A percentile compares a stretch with the other conserved stretches of the same genome.
These are phyloP conservation scores for Crithidia thermophila DNA, from an alignment of 208 protist species.

Conservation along the genomic window DNA sequence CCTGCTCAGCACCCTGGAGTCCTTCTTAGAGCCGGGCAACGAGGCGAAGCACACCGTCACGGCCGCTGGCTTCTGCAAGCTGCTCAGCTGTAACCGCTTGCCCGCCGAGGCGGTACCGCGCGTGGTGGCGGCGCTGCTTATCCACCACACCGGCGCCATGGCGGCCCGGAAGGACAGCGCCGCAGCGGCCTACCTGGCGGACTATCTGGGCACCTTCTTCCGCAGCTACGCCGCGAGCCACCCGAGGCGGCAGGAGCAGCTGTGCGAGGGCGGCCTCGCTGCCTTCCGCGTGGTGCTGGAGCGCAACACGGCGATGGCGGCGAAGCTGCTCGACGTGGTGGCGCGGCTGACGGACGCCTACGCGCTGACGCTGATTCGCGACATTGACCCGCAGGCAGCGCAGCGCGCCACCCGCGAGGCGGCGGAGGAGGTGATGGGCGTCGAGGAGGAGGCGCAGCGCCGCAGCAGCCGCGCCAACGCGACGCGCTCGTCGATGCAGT, in stretches of 20 bases:
- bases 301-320: slow-evolving; percentile 34
- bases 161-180: slow-evolving; percentile 30
- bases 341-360: slow-evolving; percentile 72
- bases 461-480: slow-evolving; percentile 42
- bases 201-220: slow-evolving; percentile 78
- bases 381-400: slow-evolving; percentile 84
- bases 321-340: slow-evolving; percentile 63
- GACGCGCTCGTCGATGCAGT: slow-evolving; percentile 73
- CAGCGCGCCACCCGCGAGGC: slow-evolving; percentile 23
- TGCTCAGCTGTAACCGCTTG: slow-evolving; percentile 88
- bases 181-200: slow-evolving; percentile 53
- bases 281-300: slow-evolving; percentile 63
- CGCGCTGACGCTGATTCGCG: slow-evolving; percentile 74
- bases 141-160: slow-evolving; percentile 55
- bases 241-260: slow-evolving; percentile 57
- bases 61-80: slow-evolving; percentile 79
- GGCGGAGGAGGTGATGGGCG: slow-evolving; percentile 15
- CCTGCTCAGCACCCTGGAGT: slow-evolving; percentile 55
- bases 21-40: slow-evolving; percentile 43
- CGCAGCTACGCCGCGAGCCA: slow-evolving; percentile 86
- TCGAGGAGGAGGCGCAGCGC: slow-evolving; percentile 24
- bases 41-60: slow-evolving; percentile 41
- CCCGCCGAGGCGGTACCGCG: slow-evolving; percentile 48
- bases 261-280: slow-evolving; percentile 61
- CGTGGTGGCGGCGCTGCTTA: slow-evolving; percentile 67